Conservation (phyloP, 73 alveolate species). For the Paraurostyla sp. region DNA sequence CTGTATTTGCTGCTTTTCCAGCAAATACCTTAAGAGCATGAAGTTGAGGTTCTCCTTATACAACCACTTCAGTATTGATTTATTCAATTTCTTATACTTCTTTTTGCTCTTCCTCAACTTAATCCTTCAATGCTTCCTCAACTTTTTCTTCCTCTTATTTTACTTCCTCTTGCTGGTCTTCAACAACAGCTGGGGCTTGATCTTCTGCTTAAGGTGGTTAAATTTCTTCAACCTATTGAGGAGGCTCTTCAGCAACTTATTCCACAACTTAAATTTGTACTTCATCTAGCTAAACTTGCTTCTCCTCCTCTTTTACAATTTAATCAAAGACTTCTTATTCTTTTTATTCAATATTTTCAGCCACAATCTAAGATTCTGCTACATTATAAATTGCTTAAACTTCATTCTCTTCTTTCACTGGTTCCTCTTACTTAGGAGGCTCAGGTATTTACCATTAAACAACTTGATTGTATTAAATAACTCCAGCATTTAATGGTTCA, state of each 20-base stretch:
- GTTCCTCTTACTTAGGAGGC: background rate
- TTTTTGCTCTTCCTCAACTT: background rate
- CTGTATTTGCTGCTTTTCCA: slow-evolving; percentile 5
- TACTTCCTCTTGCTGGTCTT: too few species aligned
- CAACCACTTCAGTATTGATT: background rate
- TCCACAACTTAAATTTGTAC: background rate
- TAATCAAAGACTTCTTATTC: background rate
- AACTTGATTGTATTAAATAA: background rate
- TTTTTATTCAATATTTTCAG: background rate
- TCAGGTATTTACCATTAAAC: too few species aligned
- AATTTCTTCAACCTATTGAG: too few species aligned
- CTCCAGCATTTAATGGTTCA: background rate
- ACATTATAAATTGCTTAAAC: background rate
- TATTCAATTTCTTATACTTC: background rate
- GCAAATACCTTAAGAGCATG: slow-evolving; percentile 28
- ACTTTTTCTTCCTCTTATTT: slow-evolving; percentile 5
- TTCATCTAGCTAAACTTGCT: background rate
- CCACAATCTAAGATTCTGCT: background rate
- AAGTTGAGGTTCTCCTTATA: background rate
- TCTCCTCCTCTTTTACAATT: background rate
- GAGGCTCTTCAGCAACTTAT: too few species aligned
- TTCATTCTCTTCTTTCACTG: background rate
- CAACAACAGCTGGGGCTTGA: background rate
- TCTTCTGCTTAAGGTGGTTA: too few species aligned
- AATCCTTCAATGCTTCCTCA: background rate